These are phyloP conservation scores for Metschnikowia dekortorum DNA, from an alignment of 805 yeast species.

Conservation along the genomic window DNA sequence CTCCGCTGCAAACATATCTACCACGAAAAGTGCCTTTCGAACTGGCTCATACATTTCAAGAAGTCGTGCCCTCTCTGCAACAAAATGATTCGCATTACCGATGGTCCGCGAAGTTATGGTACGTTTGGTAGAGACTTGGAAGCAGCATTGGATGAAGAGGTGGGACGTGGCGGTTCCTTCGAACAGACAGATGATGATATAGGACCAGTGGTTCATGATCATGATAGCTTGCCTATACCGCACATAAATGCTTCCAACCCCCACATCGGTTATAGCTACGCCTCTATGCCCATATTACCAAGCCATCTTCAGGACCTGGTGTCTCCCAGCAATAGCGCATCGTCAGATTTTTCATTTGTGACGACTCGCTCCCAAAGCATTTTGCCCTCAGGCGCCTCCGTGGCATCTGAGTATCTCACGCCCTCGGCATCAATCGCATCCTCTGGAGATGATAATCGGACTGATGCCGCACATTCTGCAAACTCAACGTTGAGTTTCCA, in stretches of 20 bases:
- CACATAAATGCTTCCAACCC: background rate
- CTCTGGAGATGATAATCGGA: background rate
- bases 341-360: background rate
- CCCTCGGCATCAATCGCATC: background rate
- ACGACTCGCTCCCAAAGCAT: background rate
- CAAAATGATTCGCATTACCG: constrained; percentile 3
- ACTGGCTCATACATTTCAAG: constrained; percentile 54
- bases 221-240: background rate
- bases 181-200: background rate
- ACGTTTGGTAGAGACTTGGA: constrained; percentile 11
- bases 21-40: constrained; percentile 54
- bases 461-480: background rate
- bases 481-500: background rate
- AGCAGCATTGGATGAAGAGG: background rate
- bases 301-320: background rate
- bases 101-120: constrained; percentile 1
- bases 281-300: constrained; percentile 2
- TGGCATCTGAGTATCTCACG: constrained; percentile 2
- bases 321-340: background rate
- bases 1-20: constrained; percentile 60
- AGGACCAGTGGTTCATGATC: background rate
- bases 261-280: background rate
- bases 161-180: background rate
- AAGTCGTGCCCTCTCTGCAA: constrained; percentile 60
- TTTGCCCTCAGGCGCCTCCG: background rate